These are phyloP conservation scores for Candida easanensis DNA, from an alignment of 805 yeast species.

Conservation along the genomic window DNA sequence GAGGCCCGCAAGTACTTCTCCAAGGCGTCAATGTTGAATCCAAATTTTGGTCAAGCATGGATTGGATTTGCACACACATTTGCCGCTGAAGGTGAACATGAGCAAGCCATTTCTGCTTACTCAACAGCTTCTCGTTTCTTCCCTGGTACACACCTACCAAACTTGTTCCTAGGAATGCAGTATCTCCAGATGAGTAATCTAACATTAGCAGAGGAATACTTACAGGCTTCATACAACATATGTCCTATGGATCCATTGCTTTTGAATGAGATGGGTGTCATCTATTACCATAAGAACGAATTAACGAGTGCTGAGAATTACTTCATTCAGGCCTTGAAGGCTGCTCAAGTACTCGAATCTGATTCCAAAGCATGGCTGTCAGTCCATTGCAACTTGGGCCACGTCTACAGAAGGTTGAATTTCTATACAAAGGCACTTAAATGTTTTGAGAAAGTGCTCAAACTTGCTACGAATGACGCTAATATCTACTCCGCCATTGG, in stretches of 20 bases:
- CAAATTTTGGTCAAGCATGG: conserved; percentile 95
- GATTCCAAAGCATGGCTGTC: conserved; percentile 84
- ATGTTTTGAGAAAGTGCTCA: conserved; percentile 74
- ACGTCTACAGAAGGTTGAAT: conserved; percentile 72
- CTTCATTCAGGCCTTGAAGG: conserved; percentile 66
- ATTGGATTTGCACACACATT: conserved; percentile 97
- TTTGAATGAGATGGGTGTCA: conserved; percentile 89
- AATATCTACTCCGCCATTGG: conserved; percentile 84
- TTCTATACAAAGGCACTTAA: conserved; percentile 63
- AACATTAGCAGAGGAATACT: conserved; percentile 81
- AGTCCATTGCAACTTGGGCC: conserved; percentile 83
- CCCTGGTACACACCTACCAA: conserved; percentile 88
- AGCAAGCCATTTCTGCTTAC: conserved; percentile 95
- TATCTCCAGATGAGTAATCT: conserved; percentile 84
- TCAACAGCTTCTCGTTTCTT: conserved; percentile 92
- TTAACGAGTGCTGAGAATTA: conserved; percentile 65
- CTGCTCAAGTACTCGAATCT: conserved; percentile 65
- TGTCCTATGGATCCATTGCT: conserved; percentile 86
- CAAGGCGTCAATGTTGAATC: conserved; percentile 82
- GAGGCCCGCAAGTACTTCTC: conserved; percentile 89
- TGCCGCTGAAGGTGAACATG: conserved; percentile 98
- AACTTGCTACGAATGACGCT: conserved; percentile 65
- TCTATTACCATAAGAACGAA: conserved; percentile 75
- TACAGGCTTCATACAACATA: conserved; percentile 67
- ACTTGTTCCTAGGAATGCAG: conserved; percentile 93